These are phyloP conservation scores for Leishmania guyanensis DNA, from an alignment of 208 protist species.

Conservation along the genomic window DNA sequence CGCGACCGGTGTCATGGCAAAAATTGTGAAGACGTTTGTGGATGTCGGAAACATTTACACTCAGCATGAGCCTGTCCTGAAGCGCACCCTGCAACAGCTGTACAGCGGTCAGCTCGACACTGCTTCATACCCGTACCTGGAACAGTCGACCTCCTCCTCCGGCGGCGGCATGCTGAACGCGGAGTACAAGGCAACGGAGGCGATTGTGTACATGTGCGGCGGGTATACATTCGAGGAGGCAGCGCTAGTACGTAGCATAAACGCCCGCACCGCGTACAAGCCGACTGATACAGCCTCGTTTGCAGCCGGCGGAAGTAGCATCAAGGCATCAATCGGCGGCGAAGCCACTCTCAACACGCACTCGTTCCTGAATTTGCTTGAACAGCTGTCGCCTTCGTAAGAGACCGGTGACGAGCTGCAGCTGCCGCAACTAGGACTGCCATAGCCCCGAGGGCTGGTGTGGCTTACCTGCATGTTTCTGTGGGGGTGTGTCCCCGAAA, in stretches of 20 bases:
- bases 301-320: conserved; percentile 29
- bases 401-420: neutral
- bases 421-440: neutral
- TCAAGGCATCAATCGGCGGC: conserved; percentile 58
- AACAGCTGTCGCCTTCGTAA: conserved; percentile 25
- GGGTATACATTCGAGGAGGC: conserved; percentile 87
- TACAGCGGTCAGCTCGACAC: conserved; percentile 60
- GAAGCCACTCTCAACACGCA: conserved; percentile 62
- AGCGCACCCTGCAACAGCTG: conserved; percentile 79
- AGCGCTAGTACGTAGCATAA: conserved; percentile 75
- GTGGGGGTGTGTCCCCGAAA: neutral
- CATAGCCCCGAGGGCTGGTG: neutral
- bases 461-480: neutral
- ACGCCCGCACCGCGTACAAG: conserved; percentile 63
- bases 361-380: conserved; percentile 54
- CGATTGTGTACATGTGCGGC: conserved; percentile 86
- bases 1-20: conserved; percentile 84
- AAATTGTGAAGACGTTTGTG: conserved; percentile 78
- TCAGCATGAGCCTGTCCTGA: conserved; percentile 95
- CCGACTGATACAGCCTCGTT: conserved; percentile 44
- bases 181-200: conserved; percentile 62
- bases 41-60: conserved; percentile 98
- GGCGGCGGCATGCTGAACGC: conserved; percentile 20
- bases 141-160: conserved; percentile 31
- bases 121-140: conserved; percentile 60